Evolutionary conservation across 352 stramenopile genomes (phyloP), one percentile per base, ranked within the genome.

Genomic region (Phytophthora pisi): DNA sequence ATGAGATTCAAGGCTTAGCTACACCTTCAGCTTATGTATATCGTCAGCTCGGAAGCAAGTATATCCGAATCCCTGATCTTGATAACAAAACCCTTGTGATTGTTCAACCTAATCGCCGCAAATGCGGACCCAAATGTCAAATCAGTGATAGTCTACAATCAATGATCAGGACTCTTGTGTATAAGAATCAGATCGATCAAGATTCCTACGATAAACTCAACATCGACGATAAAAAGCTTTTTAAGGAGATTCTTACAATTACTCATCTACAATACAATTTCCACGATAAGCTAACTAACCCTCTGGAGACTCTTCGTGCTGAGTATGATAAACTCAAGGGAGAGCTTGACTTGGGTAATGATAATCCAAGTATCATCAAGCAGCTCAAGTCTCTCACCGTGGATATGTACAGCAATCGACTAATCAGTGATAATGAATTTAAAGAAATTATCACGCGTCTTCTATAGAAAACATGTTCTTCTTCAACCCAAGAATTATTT

Each of bases 191-290:
- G 23, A 60, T 66, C 26, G 50, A 54, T 60, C 57, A 72, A n/a
- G n/a, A n/a, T n/a, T 5, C 9, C 0, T 67, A 72, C 38, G 64
- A 72, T 26, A 49, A 64, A 31, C 52, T 72, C 11, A 49, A 11
- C 10, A 56, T 57, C 15, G 52, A 66, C n/a, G 60, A 66, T 20
- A 60, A 61, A 52, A 66, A 51, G 13, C 9, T 66, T 7, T 61
- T 61, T 20, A 61, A 52, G 15, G 54, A 61, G 42, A 61, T 61
- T 5, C 54, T 61, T 8, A 20, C 36, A 2, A 61, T 61, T 5
- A 61, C 54, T 8, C 54, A 61, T 43, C 23, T 61, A 0, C 54
- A 61, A 9, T 61, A 61, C 23, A 45, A 38, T 67, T 67, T 10
- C 38, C 20, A 20, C 62, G 65, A 70, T 20, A n/a, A n/a, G n/a